phyloP scores from a whole-genome alignment of 164 flowering plant genomes.

The Piper longum region DNA sequence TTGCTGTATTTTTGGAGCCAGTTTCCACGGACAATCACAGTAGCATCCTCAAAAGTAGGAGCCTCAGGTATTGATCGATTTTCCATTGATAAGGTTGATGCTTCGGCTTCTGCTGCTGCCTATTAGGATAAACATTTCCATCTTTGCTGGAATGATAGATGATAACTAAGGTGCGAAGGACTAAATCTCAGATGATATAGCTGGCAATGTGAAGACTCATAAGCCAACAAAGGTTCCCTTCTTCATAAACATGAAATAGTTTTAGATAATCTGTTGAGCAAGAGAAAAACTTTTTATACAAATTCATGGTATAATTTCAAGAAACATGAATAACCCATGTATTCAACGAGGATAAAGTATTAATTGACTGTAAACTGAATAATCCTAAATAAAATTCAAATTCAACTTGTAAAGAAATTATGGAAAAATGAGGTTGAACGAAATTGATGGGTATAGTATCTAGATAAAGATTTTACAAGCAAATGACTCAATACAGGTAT shows the following conservation, averaged over 20 bases:
- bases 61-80: slow-evolving; percentile 55
- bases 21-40: slow-evolving; percentile 39
- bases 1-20: slow-evolving; percentile 48
- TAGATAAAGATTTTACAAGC: too few relatives aligned
- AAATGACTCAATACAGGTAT: too few relatives aligned
- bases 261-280: slow-evolving; percentile 48
- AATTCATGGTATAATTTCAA: too few relatives aligned
- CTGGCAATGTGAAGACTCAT: slow-evolving; percentile 12
- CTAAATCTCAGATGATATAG: neutral
- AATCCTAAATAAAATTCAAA: too few relatives aligned
- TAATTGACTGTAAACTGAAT: too few relatives aligned
- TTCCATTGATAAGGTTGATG: slow-evolving; percentile 53
- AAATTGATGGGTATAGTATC: too few relatives aligned
- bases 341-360: too few relatives aligned
- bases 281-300: neutral
- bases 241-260: slow-evolving; percentile 78
- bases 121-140: slow-evolving; percentile 10
- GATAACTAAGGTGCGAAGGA: neutral
- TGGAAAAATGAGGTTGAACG: too few relatives aligned
- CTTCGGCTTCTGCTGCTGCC: slow-evolving; percentile 83
- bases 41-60: slow-evolving; percentile 46
- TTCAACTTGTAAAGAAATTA: too few relatives aligned
- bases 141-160: neutral
- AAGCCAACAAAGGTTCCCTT: slow-evolving; percentile 79
- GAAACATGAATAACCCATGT: too few relatives aligned